These are phyloP conservation scores for Paratinospora sagittata DNA, from an alignment of 164 flowering plant species.

Conservation along the genomic window DNA sequence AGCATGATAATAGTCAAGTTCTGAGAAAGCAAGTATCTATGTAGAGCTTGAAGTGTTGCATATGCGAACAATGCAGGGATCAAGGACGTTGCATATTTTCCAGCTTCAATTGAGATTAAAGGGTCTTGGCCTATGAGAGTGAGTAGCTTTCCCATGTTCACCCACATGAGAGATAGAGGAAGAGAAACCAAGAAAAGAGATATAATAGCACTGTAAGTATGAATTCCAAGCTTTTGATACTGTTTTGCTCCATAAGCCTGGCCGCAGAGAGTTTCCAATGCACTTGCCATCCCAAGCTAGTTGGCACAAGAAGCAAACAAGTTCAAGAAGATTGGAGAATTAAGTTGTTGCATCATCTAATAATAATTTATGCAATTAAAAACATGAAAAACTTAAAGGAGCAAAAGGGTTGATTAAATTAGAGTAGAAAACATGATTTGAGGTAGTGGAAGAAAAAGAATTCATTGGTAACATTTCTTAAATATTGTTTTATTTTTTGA, in stretches of 20 bases:
- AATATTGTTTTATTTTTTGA: no score
- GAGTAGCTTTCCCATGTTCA: slow-evolving; percentile 36
- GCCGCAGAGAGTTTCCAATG: slow-evolving; percentile 53
- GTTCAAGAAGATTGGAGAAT: no score
- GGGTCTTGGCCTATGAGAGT: slow-evolving; percentile 48
- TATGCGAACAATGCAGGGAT: slow-evolving; percentile 47
- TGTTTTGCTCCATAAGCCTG: slow-evolving; percentile 65
- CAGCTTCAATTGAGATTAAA: slow-evolving; percentile 41
- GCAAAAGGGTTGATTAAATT: no score
- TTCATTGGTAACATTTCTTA: no score
- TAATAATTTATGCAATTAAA: no score
- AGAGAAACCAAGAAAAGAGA: slow-evolving; percentile 36
- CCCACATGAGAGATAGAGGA: slow-evolving; percentile 45
- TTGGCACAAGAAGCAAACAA: neutral
- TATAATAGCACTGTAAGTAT: slow-evolving; percentile 35
- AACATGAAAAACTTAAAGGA: no score
- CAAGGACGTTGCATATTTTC: slow-evolving; percentile 35
- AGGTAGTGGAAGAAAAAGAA: no score
- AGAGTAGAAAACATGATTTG: no score
- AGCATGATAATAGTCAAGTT: slow-evolving; percentile 45
- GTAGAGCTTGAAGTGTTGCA: slow-evolving; percentile 41
- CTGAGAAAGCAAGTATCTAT: slow-evolving; percentile 40
- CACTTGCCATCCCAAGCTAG: slow-evolving; percentile 56
- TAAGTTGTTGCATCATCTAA: no score
- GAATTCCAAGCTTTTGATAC: slow-evolving; percentile 38